phyloP scores from a whole-genome alignment of 257 asterid genomes.

The Ilex asprella region DNA sequence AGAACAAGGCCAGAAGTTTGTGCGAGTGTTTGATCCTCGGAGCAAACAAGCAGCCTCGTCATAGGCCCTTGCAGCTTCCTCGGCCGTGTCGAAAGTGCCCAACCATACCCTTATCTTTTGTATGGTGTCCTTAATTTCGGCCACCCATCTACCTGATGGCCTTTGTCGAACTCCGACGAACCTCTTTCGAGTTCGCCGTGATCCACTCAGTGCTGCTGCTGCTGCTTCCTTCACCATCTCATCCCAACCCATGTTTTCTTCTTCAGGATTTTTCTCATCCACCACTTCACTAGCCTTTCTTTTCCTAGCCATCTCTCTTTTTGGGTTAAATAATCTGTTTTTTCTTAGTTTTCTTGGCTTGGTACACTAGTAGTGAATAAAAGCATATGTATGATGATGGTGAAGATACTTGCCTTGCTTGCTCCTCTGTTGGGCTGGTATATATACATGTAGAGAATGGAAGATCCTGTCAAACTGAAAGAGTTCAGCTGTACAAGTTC shows the following conservation, averaged over 20 bases:
- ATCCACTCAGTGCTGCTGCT: background rate
- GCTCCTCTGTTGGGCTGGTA: too few species aligned
- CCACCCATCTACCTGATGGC: slow-evolving; percentile 85
- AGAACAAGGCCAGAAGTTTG: slow-evolving; percentile 71
- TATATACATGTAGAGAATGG: too few species aligned
- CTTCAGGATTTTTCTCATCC: background rate
- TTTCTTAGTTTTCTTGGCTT: too few species aligned
- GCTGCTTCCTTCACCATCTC: slow-evolving; percentile 4
- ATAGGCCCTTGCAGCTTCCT: slow-evolving; percentile 22
- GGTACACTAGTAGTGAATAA: too few species aligned
- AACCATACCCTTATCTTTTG: slow-evolving; percentile 76
- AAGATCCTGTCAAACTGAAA: too few species aligned
- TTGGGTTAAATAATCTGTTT: background rate
- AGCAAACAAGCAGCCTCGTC: slow-evolving; percentile 68
- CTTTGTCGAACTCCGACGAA: slow-evolving; percentile 76
- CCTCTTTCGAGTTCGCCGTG: background rate
- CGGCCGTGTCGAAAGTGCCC: slow-evolving; percentile 64
- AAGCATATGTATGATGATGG: too few species aligned
- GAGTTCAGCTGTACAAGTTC: too few species aligned
- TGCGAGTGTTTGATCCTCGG: slow-evolving; percentile 76
- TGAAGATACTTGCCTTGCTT: too few species aligned
- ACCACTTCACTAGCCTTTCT: background rate
- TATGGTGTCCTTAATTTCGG: slow-evolving; percentile 74
- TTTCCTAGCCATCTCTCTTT: background rate
- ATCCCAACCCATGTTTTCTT: background rate